These are phyloP conservation scores for Ophiostoma tasmaniense DNA, from an alignment of 2,329 filamentous ascomycete species.

Conservation along the genomic window DNA sequence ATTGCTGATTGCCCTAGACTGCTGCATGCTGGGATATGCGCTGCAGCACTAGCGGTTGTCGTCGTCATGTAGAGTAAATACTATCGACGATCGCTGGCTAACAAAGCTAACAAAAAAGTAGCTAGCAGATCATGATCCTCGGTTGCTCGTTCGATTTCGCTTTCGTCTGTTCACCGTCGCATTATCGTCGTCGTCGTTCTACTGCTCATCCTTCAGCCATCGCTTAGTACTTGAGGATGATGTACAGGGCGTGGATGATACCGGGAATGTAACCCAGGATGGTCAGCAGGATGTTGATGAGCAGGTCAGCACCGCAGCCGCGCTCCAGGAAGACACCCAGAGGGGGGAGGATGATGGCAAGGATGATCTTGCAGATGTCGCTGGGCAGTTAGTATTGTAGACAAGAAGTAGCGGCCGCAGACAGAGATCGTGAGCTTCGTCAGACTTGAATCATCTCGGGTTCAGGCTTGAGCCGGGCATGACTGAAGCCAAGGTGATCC, in stretches of 20 bases:
- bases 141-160: neutral
- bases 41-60: neutral
- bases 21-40: neutral
- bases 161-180: neutral
- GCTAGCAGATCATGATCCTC: neutral
- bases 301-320: slow-evolving; percentile 75
- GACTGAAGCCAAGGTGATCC: neutral
- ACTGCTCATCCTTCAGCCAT: no score
- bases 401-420: no score
- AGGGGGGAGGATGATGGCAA: slow-evolving; percentile 83
- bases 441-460: no score
- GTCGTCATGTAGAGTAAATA: neutral
- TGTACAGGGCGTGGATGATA: slow-evolving; percentile 90
- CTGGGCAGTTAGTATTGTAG: slow-evolving; percentile 19
- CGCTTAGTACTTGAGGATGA: slow-evolving; percentile 76
- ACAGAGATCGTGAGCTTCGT: no score
- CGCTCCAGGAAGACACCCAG: slow-evolving; percentile 91
- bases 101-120: neutral
- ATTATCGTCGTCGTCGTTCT: neutral
- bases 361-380: slow-evolving; percentile 62
- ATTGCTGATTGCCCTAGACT: no score
- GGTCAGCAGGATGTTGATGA: slow-evolving; percentile 89
- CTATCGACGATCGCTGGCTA: neutral
- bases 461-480: neutral
- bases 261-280: slow-evolving; percentile 65